Evolutionary conservation across 2,329 filamentous ascomycete genomes (phyloP), one percentile per base, ranked within the genome.

Genomic region (Madurella fahalii): DNA sequence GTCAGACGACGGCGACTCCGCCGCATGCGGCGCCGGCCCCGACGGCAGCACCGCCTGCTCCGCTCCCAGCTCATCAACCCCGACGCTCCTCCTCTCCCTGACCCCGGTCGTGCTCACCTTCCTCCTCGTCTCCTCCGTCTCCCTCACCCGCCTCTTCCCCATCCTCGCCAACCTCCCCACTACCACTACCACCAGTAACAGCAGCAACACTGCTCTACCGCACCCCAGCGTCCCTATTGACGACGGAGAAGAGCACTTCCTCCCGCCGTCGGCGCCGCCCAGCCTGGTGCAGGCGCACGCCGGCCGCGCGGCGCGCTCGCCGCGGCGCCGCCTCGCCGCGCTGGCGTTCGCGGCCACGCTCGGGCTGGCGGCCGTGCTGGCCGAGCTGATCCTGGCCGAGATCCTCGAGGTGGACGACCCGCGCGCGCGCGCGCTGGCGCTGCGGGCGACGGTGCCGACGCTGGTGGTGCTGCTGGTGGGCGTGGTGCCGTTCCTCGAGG

Each of bases 331-430:
- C 20, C 67, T 80, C 12, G 80, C 84, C 2, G 85, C 83, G 13
- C 72, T 80, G 54, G 84, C 87, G 1, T 95, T 95, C 69, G 85
- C 88, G 7, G 80, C 83, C 1, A 95, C 89, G 9, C 82, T 94
- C 37, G 89, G 84, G 1, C 77, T 95, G 9, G 87, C 90, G 5
- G 81, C 86, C 39, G 88, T 93, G 1, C 76, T 95, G 44, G 89
- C 85, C 2, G 86, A 92, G 70, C 73, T 95, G 61, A 88, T 95
- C 44, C 78, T 95, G 9, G 90, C 89, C 63, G 90, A 95, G 71
- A 89, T 95, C 42, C 84, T 88, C 25, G 89, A 90, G 64, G 78
- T 87, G 5, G 78, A 90, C n/a, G 80, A 86, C 59, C 78, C 84
- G 7, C 75, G 76, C 32, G 89, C 88, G 12, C 78, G 90, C 56